Base-by-base conservation (phyloP, 2,329 filamentous ascomycete species). In the Fusarium hostae region DNA sequence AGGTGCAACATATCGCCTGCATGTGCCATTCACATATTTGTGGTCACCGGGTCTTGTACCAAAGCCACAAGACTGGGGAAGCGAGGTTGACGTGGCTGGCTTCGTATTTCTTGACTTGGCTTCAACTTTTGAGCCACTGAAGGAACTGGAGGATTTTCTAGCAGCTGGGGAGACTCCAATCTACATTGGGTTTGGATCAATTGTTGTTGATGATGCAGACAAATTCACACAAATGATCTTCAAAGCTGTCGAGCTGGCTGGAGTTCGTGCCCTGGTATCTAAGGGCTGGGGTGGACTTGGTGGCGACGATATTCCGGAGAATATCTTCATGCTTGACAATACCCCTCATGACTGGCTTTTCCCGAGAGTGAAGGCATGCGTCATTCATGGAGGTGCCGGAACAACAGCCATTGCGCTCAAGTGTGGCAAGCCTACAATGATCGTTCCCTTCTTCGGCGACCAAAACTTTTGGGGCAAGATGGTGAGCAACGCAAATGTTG, bases 341-440 rank as follows among this genome's bases (percentile, higher is more conserved):
- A 91, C 87, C 0, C 92, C 91, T 0, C 92, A 94, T 76, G 92
- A 94, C 79, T 94, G 92, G 92, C 83, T 94, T 0, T 94, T 94
- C 69, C 90, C 90, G 0, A 84, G 84, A 34, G 88, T 93, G 7
- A 83, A 83, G 47, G 90, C 89, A 1, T 91, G 91, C 6, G 88
- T 94, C 3, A 92, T 93, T 67, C 92, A 94, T 70, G 92, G 92
- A n/a, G 92, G 92, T 16, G 92, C 92, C 1, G 92, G 92, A 4
- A 94, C 92, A 0, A 93, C 91, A 1, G 92, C 92, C 3, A 92
- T 92, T 50, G 91, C 91, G 2, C 83, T 94, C 35, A 92, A 92
- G 78, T 91, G 87, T 69, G 92, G 87, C 6, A 88, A 87, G 74
- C 92, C 92, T 0, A 93, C 90, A 9, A 91, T 94, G 88, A 87